phyloP scores from a whole-genome alignment of 2,329 filamentous ascomycete genomes.

The Xylaria sp. region DNA sequence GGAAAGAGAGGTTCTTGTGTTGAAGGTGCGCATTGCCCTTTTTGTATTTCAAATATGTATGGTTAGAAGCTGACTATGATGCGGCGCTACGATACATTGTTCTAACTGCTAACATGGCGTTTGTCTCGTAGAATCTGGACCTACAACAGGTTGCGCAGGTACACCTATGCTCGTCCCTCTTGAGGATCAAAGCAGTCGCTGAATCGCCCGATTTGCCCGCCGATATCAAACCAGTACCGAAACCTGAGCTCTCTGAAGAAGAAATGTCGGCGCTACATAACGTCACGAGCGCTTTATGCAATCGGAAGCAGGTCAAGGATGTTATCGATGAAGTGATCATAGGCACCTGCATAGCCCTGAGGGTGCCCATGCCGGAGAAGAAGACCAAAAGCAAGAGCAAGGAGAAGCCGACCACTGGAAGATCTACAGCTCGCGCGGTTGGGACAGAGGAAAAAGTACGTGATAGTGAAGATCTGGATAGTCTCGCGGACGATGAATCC shows the following conservation, averaged over 20 bases:
- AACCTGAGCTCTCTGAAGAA: conserved; percentile 63
- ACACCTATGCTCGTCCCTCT: conserved; percentile 64
- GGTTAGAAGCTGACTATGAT: too few species aligned
- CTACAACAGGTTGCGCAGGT: conserved; percentile 66
- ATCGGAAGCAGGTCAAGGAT: conserved; percentile 61
- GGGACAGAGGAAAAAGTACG: conserved; percentile 27
- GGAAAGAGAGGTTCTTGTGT: conserved; percentile 67
- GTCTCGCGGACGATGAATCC: conserved; percentile 36
- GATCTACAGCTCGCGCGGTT: conserved; percentile 27
- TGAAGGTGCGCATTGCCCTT: conserved; percentile 59
- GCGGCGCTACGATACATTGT: background rate
- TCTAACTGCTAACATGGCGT: conserved; percentile 21
- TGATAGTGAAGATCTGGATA: conserved; percentile 37
- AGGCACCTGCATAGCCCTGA: conserved; percentile 60
- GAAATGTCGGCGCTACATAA: conserved; percentile 65
- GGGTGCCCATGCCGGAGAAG: conserved; percentile 60
- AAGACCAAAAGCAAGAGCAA: conserved; percentile 48
- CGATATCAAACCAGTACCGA: conserved; percentile 59
- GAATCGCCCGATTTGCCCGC: conserved; percentile 62
- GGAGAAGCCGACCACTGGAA: conserved; percentile 41
- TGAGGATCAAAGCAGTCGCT: conserved; percentile 64
- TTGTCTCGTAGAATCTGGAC: conserved; percentile 60
- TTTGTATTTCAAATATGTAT: too few species aligned
- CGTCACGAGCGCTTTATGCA: conserved; percentile 68
- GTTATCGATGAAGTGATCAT: conserved; percentile 60